Percentiles rank a stretch among this genome's conserved stretches.
Evolutionary conservation across 2,329 filamentous ascomycete species (phyloP).

Genomic region (Sclerotinia borealis): DNA sequence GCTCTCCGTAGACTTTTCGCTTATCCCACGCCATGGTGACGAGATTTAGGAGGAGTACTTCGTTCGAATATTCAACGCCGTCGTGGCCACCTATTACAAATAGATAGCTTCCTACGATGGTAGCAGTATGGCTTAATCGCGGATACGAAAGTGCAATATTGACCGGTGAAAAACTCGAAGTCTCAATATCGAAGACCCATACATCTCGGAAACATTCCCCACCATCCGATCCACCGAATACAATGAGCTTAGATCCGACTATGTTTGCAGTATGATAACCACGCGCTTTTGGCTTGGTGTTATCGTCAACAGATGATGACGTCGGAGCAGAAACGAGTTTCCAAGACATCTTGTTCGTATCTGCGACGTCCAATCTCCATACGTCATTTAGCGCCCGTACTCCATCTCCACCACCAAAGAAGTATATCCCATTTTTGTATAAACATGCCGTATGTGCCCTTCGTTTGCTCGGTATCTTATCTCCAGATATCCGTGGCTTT

Average conservation of each 20-base stretch:
- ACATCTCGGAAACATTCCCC: slow-evolving; percentile 68
- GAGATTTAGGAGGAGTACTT: slow-evolving; percentile 61
- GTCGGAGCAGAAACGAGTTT: slow-evolving; percentile 48
- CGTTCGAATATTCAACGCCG: slow-evolving; percentile 63
- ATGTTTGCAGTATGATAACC: slow-evolving; percentile 70
- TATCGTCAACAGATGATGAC: slow-evolving; percentile 39
- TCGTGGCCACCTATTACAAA: slow-evolving; percentile 67
- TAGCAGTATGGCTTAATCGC: slow-evolving; percentile 62
- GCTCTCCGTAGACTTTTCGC: slow-evolving; percentile 56
- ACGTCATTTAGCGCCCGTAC: slow-evolving; percentile 66
- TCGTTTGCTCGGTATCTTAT: slow-evolving; percentile 53
- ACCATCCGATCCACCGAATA: slow-evolving; percentile 64
- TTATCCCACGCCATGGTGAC: slow-evolving; percentile 71
- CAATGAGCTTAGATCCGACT: slow-evolving; percentile 65
- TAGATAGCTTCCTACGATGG: slow-evolving; percentile 62
- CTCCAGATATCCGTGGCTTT: slow-evolving; percentile 52
- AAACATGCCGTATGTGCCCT: slow-evolving; percentile 66
- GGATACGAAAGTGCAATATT: slow-evolving; percentile 55
- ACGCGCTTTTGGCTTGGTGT: slow-evolving; percentile 52
- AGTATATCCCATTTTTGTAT: slow-evolving; percentile 64
- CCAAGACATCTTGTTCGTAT: slow-evolving; percentile 63
- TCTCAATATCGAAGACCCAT: slow-evolving; percentile 66
- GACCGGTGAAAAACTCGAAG: slow-evolving; percentile 52
- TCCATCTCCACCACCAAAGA: slow-evolving; percentile 67
- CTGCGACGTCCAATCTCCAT: slow-evolving; percentile 64